phyloP scores from a whole-genome alignment of 495 filamentous ascomycete genomes.

The Monascus purpureus region DNA sequence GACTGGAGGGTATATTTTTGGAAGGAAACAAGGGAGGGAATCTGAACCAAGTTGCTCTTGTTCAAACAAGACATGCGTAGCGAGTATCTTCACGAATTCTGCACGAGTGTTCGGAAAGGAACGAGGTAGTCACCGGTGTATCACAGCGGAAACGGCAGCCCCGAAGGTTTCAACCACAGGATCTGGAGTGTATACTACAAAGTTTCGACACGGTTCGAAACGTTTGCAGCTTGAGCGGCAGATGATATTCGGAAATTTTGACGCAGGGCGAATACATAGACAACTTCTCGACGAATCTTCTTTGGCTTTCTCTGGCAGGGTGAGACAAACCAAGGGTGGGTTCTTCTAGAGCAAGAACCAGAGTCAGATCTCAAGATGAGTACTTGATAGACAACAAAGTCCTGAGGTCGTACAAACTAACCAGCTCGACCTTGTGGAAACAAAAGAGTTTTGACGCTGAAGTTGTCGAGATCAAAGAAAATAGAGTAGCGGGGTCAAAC shows the following conservation, averaged over 20 bases:
- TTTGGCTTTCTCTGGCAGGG: slow-evolving; percentile 24
- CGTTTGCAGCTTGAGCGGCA: slow-evolving; percentile 84
- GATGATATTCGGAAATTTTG: slow-evolving; percentile 64
- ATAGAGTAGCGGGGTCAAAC: not conserved
- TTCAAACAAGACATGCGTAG: slow-evolving; percentile 42
- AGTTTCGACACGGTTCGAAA: slow-evolving; percentile 85
- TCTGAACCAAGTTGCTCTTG: slow-evolving; percentile 27
- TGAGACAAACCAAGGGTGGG: slow-evolving; percentile 23
- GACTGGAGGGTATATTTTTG: slow-evolving; percentile 5
- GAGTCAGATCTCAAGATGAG: slow-evolving; percentile 16
- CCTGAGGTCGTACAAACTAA: not conserved
- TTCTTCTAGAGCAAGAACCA: slow-evolving; percentile 11
- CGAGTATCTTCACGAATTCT: slow-evolving; percentile 31
- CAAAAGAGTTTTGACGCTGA: too few species aligned
- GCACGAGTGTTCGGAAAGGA: slow-evolving; percentile 30
- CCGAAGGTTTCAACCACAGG: slow-evolving; percentile 61
- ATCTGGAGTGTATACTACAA: slow-evolving; percentile 68
- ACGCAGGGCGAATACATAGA: slow-evolving; percentile 76
- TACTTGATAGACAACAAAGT: slow-evolving; percentile 4
- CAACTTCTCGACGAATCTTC: slow-evolving; percentile 26
- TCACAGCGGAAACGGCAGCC: slow-evolving; percentile 15
- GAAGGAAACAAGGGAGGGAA: slow-evolving; percentile 23
- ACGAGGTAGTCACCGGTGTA: slow-evolving; percentile 2
- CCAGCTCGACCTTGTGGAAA: not conserved
- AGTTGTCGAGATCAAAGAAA: not conserved